Base-by-base conservation (phyloP, 2,329 filamentous ascomycete species). In the Trichoderma oligosporum region DNA sequence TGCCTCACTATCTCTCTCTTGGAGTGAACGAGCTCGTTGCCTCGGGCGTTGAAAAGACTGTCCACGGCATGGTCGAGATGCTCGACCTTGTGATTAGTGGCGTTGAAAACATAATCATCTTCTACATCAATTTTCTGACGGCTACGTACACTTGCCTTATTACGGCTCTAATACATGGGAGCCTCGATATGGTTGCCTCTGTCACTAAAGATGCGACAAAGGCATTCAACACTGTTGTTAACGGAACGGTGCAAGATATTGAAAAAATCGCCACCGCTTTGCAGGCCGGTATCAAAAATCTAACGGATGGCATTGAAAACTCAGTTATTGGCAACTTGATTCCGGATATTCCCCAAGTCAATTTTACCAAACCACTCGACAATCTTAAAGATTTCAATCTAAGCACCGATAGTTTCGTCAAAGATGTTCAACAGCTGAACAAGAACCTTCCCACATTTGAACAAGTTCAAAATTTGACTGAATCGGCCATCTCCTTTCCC, bases 1-100 rank as follows among this genome's bases (percentile, higher is more conserved):
- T 97, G 91, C 94, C 94, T 57, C 88, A 97, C 73, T 97, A 96
- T 74, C 86, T 97, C 70, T 89, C 92, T 2, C 78, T 82, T 51
- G 94, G 94, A 55, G 86, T 97, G 69, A 99, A 99, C 74, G 83
- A 90, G 59, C 76, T 97, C 64, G 88, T 90, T 7, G 89, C 91
- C 29, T 81, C 81, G 46, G 87, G 89, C 56, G 86, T 97, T 63
- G 89, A 92, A 64, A 85, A 87, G 65, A 85, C 91, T 7, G 85
- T 97, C 62, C 81, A 85, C 61, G 93, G 84, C 47, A 81, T 97
- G 70, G 89, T 94, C 71, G 78, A 84, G 39, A 85, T 94, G 74
- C 80, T 97, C 49, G 79, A 86, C 60, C 78, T 97, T 69, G 85
- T 87, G 60, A 78, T 97, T 62, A 92, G 87, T 27, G 91, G 85